Conservation (phyloP, 2,329 filamentous ascomycete genomes). For the Alternaria ethzedia region DNA sequence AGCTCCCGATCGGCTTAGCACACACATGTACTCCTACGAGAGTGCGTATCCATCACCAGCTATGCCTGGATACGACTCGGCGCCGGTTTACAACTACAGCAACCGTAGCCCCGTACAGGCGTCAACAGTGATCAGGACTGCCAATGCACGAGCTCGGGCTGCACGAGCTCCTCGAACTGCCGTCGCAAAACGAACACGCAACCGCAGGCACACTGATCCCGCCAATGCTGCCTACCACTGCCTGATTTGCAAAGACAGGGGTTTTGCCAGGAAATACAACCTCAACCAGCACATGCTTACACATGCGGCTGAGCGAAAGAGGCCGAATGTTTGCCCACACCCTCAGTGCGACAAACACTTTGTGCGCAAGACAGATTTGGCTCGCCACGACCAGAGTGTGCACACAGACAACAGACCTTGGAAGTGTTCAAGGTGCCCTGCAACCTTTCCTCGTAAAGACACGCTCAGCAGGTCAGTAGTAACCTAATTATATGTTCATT, state of each 20-base stretch:
- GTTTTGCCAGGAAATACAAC: constrained; percentile 85
- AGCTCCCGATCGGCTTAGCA: constrained; percentile 39
- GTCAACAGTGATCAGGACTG: constrained; percentile 18
- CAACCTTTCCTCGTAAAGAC: constrained; percentile 79
- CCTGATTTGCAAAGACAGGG: constrained; percentile 71
- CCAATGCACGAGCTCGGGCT: constrained; percentile 17
- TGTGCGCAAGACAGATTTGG: constrained; percentile 80
- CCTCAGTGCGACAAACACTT: constrained; percentile 75
- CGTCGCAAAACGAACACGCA: constrained; percentile 15
- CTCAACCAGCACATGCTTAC: constrained; percentile 86
- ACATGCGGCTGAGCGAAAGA: constrained; percentile 75
- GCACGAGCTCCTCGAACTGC: background rate
- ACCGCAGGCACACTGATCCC: constrained; percentile 26
- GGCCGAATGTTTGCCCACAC: constrained; percentile 71
- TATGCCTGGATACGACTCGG: constrained; percentile 28
- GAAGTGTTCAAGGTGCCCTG: constrained; percentile 72
- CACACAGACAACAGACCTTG: constrained; percentile 76
- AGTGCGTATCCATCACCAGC: constrained; percentile 29
- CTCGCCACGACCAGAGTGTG: constrained; percentile 65
- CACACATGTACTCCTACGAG: constrained; percentile 31
- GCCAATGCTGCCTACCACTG: constrained; percentile 64
- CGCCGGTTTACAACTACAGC: constrained; percentile 19
- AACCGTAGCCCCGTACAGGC: constrained; percentile 12
- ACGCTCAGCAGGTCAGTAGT: constrained; percentile 74
- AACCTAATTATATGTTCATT: background rate